These are phyloP conservation scores for Dentipellis fragilis DNA, from an alignment of 768 basidiomycete genomes.

Conservation along the genomic window DNA sequence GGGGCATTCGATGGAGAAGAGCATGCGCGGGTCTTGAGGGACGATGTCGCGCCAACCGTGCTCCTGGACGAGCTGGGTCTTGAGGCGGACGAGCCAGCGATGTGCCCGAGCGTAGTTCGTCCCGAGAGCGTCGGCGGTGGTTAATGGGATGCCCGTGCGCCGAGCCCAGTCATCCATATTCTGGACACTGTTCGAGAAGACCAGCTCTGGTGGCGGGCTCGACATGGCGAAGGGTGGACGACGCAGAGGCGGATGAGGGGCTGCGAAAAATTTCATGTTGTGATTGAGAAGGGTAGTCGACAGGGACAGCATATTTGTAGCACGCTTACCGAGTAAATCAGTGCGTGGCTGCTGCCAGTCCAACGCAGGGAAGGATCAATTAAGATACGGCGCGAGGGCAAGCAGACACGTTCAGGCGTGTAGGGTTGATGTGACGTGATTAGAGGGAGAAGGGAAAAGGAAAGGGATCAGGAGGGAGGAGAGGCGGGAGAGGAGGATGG, in stretches of 20 bases:
- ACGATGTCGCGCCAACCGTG: conserved; percentile 61
- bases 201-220: conserved; percentile 40
- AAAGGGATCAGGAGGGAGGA: conserved; percentile 10
- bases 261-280: conserved; percentile 3
- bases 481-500: conserved; percentile 15
- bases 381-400: not conserved
- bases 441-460: conserved; percentile 6
- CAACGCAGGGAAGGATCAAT: not conserved
- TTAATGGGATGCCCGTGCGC: conserved; percentile 71
- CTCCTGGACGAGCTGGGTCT: conserved; percentile 51
- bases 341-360: not conserved
- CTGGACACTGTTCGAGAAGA: conserved; percentile 70
- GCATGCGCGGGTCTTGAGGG: conserved; percentile 55
- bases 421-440: conserved; percentile 1
- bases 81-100: conserved; percentile 60
- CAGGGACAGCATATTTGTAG: not conserved
- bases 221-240: conserved; percentile 16
- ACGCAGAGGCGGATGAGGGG: conserved; percentile 17
- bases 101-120: conserved; percentile 75
- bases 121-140: conserved; percentile 74
- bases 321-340: not conserved
- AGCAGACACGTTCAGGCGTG: not conserved
- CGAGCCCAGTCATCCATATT: conserved; percentile 80
- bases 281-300: conserved; percentile 4
- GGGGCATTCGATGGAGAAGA: conserved; percentile 70